Percentiles rank a stretch among this genome's conserved stretches.
Evolutionary conservation across 108 stramenopile species (phyloP).

Genomic region (Nitzschia sp.): DNA sequence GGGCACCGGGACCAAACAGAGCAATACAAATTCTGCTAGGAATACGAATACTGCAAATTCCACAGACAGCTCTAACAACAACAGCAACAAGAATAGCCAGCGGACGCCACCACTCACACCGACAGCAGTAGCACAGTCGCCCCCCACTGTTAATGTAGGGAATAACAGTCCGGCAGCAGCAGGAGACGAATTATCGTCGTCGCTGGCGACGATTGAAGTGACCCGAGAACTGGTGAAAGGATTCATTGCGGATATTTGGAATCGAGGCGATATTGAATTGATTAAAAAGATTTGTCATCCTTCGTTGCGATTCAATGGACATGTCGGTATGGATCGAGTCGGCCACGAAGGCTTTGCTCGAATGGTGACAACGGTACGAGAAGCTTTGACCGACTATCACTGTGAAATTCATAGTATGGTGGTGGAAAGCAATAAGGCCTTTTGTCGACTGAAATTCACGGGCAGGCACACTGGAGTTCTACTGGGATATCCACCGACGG

Average conservation of each 20-base stretch:
- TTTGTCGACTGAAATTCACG: slow-evolving; percentile 56
- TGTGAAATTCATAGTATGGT: slow-evolving; percentile 67
- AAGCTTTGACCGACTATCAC: slow-evolving; percentile 51
- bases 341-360: slow-evolving; percentile 59
- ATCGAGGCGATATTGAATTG: slow-evolving; percentile 53
- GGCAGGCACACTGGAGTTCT: slow-evolving; percentile 51
- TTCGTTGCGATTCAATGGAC: slow-evolving; percentile 52
- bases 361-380: slow-evolving; percentile 53
- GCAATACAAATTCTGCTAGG: too few species aligned
- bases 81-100: background rate
- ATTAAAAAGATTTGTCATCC: slow-evolving; percentile 48
- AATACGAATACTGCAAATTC: background rate
- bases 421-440: slow-evolving; percentile 60
- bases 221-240: slow-evolving; percentile 57
- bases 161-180: background rate
- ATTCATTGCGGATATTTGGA: slow-evolving; percentile 64
- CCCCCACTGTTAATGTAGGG: background rate
- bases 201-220: slow-evolving; percentile 26
- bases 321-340: slow-evolving; percentile 53
- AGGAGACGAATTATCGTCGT: background rate
- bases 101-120: background rate
- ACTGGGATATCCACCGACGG: slow-evolving; percentile 55
- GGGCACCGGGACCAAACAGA: too few species aligned
- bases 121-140: background rate
- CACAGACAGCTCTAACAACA: background rate